These are phyloP conservation scores for Exutisphaerella laricina DNA, from an alignment of 2,329 filamentous ascomycete species.

Conservation along the genomic window DNA sequence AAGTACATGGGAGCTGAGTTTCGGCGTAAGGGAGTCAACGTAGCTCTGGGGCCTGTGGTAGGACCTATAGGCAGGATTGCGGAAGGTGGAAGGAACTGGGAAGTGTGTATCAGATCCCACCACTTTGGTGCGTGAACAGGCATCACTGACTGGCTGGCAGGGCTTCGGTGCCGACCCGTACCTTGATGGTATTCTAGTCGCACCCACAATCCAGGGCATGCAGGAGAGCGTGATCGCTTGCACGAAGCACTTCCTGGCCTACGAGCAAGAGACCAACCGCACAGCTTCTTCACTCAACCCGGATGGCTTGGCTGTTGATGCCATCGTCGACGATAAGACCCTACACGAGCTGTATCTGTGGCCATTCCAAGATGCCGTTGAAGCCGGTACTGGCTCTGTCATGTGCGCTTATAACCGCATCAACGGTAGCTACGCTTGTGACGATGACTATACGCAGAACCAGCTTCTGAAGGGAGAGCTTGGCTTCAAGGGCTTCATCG, in stretches of 20 bases:
- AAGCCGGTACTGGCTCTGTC: conserved; percentile 43
- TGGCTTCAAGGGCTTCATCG: conserved; percentile 31
- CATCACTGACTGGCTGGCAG: no score
- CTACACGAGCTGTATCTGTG: conserved; percentile 64
- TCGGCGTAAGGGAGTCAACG: conserved; percentile 8
- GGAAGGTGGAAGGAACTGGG: conserved; percentile 29
- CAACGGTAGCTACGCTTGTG: conserved; percentile 64
- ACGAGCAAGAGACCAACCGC: conserved; percentile 51
- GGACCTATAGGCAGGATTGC: conserved; percentile 28
- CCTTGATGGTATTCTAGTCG: conserved; percentile 24
- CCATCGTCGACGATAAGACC: conserved; percentile 57
- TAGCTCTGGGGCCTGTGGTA: conserved; percentile 42
- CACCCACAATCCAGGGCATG: conserved; percentile 25
- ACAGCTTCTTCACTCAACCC: conserved; percentile 59
- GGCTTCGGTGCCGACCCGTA: conserved; percentile 27
- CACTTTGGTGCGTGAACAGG: no score
- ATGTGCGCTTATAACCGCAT: conserved; percentile 64
- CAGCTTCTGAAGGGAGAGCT: conserved; percentile 59
- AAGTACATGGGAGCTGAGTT: conserved; percentile 26
- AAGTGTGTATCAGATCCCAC: no score
- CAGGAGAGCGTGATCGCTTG: conserved; percentile 38
- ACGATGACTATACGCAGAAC: conserved; percentile 57
- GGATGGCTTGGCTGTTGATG: conserved; percentile 29
- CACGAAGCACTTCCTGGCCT: conserved; percentile 47
- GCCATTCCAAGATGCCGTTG: conserved; percentile 48